Conservation (phyloP, 2,329 filamentous ascomycete genomes). For the Akanthomyces uredinophilus region DNA sequence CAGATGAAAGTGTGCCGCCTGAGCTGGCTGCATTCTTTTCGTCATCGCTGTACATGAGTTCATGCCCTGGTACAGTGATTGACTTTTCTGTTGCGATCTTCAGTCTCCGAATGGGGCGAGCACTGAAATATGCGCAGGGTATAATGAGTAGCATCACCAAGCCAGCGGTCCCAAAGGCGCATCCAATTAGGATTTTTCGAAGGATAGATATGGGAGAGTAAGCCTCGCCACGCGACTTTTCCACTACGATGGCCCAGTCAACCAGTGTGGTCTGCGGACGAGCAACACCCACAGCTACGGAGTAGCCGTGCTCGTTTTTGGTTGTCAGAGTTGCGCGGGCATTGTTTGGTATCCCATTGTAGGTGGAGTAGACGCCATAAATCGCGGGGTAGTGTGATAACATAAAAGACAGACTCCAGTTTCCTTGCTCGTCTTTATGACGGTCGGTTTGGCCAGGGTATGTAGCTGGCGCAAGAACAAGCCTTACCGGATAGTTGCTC, state of each 20-base stretch:
- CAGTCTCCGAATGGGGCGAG: conserved; percentile 71
- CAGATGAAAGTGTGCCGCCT: conserved; percentile 35
- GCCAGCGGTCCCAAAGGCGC: conserved; percentile 77
- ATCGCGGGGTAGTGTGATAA: conserved; percentile 60
- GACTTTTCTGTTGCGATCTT: conserved; percentile 71
- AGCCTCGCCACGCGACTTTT: conserved; percentile 69
- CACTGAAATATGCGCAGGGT: conserved; percentile 76
- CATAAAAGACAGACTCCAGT: conserved; percentile 48
- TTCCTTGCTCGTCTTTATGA: conserved; percentile 37
- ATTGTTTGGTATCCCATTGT: conserved; percentile 51
- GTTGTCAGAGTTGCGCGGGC: conserved; percentile 65
- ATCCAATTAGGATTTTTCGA: conserved; percentile 75
- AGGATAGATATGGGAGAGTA: conserved; percentile 69
- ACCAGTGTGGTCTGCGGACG: conserved; percentile 62
- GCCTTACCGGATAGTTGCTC: conserved; percentile 45
- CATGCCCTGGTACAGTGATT: conserved; percentile 59
- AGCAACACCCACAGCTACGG: conserved; percentile 77
- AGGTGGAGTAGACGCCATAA: conserved; percentile 51
- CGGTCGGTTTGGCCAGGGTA: conserved; percentile 38
- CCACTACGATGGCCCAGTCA: conserved; percentile 78
- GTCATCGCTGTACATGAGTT: conserved; percentile 35
- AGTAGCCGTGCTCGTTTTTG: conserved; percentile 62
- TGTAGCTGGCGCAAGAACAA: conserved; percentile 53
- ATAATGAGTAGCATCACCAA: conserved; percentile 66
- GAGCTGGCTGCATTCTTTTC: conserved; percentile 41